Evolutionary conservation across 1,284 basidiomycete species (phyloP).

Genomic region (Chondrostereum purpureum): DNA sequence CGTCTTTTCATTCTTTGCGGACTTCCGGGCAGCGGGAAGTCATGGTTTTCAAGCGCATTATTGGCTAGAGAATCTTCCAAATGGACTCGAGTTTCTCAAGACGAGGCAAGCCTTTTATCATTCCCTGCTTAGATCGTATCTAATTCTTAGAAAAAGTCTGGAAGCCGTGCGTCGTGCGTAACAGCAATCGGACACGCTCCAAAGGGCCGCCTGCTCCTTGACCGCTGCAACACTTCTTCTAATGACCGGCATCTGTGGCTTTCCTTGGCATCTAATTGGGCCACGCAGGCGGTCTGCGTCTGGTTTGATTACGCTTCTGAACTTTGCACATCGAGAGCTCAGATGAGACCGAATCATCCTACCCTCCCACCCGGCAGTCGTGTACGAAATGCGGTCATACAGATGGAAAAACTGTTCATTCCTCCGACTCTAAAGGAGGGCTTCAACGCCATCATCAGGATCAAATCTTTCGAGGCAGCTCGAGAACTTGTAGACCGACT

Average conservation of each 20-base stretch:
- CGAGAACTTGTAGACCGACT: constrained; percentile 38
- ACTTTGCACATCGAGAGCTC: constrained; percentile 47
- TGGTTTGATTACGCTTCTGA: constrained; percentile 49
- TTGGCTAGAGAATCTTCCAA: constrained; percentile 33
- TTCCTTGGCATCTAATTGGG: constrained; percentile 41
- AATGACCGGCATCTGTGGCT: constrained; percentile 45
- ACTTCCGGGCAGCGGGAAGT: constrained; percentile 56
- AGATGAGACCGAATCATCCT: constrained; percentile 49
- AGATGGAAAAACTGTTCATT: constrained; percentile 43
- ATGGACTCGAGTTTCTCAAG: constrained; percentile 47
- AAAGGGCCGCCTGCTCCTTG: constrained; percentile 39
- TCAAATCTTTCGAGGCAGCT: constrained; percentile 45
- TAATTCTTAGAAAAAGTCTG: too few species aligned
- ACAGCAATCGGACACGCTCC: constrained; percentile 34
- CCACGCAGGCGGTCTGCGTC: constrained; percentile 36
- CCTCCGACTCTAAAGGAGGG: constrained; percentile 42
- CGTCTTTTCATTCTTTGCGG: constrained; percentile 51
- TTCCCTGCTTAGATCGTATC: too few species aligned
- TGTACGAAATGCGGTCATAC: constrained; percentile 46
- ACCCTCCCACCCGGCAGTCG: constrained; percentile 49
- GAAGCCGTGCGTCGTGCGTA: constrained; percentile 45
- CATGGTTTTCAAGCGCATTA: constrained; percentile 43
- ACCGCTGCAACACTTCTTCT: constrained; percentile 47
- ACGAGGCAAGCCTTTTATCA: constrained; percentile 33
- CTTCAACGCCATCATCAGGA: constrained; percentile 39